Evolutionary conservation across 1,139 yeast genomes (phyloP).

Genomic region (Kurtzmaniella quercitrusa): DNA sequence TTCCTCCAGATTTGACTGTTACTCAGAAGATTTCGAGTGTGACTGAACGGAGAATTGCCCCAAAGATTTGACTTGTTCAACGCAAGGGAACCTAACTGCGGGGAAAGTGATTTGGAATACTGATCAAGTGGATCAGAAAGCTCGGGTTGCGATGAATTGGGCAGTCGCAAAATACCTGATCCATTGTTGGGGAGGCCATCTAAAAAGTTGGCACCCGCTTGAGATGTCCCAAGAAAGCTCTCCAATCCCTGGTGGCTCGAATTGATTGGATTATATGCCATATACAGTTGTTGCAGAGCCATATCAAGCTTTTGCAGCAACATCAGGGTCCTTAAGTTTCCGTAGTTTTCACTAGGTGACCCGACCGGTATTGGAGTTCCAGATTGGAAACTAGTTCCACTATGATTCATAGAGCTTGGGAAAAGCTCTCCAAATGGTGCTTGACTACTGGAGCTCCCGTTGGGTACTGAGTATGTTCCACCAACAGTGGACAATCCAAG

Average conservation of each 20-base stretch:
- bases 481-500: background rate
- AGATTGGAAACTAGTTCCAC: constrained; percentile 5
- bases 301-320: constrained; percentile 8
- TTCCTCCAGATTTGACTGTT: constrained; percentile 30
- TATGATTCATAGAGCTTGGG: constrained; percentile 6
- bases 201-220: background rate
- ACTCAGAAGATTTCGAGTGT: constrained; percentile 21
- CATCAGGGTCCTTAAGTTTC: constrained; percentile 2
- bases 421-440: constrained; percentile 5
- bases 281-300: constrained; percentile 5
- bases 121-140: constrained; percentile 2
- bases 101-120: constrained; percentile 5
- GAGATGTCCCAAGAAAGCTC: constrained; percentile 5
- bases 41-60: constrained; percentile 12
- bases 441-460: background rate
- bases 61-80: constrained; percentile 6
- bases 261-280: constrained; percentile 2
- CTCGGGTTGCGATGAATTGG: constrained; percentile 4
- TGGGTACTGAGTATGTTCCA: background rate
- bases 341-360: background rate
- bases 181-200: background rate
- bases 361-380: constrained; percentile 3
- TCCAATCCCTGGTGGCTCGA: constrained; percentile 5
- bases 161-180: constrained; percentile 3
- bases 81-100: constrained; percentile 4